Evolutionary conservation across 192 early-diverging fungal species (phyloP).

Genomic region (Entomortierella lignicola): DNA sequence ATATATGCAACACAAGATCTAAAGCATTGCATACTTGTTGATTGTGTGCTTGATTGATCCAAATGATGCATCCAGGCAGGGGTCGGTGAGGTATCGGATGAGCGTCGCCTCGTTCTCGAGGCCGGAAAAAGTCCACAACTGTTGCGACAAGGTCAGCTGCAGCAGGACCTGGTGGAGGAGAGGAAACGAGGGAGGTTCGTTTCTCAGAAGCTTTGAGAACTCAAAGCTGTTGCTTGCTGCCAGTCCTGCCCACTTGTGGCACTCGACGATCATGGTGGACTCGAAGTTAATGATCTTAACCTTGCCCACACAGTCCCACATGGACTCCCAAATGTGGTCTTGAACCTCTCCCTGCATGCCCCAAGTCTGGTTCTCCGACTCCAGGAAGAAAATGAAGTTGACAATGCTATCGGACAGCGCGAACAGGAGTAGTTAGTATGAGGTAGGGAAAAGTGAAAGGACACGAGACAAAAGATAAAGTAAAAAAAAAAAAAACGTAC

Average conservation of each 20-base stretch:
- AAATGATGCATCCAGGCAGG: slow-evolving; percentile 31
- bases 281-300: slow-evolving; percentile 29
- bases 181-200: slow-evolving; percentile 28
- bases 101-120: slow-evolving; percentile 26
- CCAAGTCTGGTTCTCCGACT: slow-evolving; percentile 37
- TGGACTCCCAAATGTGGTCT: slow-evolving; percentile 21
- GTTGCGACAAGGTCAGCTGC: slow-evolving; percentile 33
- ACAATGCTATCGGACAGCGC: slow-evolving; percentile 20
- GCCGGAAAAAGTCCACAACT: slow-evolving; percentile 30
- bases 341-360: slow-evolving; percentile 29
- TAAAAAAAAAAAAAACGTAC: slow-evolving; percentile 33
- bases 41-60: slow-evolving; percentile 27
- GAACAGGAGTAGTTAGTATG: slow-evolving; percentile 27
- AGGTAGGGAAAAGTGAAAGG: slow-evolving; percentile 21
- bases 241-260: slow-evolving; percentile 38
- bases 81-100: slow-evolving; percentile 30
- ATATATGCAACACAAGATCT: slow-evolving; percentile 20
- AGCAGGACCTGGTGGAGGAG: slow-evolving; percentile 35
- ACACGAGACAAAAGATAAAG: slow-evolving; percentile 16
- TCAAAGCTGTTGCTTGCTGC: slow-evolving; percentile 32
- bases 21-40: slow-evolving; percentile 31
- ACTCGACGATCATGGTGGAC: slow-evolving; percentile 31
- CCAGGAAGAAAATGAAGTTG: slow-evolving; percentile 33
- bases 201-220: slow-evolving; percentile 32
- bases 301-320: slow-evolving; percentile 38